Base-by-base conservation (phyloP, 352 stramenopile species). In the Thraustochytrium sp. region DNA sequence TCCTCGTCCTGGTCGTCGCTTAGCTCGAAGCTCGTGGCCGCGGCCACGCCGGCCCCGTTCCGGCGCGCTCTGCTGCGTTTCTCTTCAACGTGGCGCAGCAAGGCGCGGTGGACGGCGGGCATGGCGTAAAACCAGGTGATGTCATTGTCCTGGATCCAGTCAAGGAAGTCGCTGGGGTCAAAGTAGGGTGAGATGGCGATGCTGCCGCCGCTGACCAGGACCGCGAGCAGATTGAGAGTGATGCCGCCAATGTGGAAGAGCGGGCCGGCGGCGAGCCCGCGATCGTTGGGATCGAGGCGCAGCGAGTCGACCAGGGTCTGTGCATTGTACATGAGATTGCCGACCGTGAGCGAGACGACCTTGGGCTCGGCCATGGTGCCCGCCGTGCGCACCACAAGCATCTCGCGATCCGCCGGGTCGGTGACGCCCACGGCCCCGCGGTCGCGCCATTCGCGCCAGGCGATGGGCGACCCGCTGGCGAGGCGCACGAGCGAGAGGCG, bases 171-270 rank as follows among this genome's bases (percentile, higher is more conserved):
- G 2, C 3, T 23, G 26, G 21, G 55, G 18, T 76, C 55, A 23
- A 84, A 59, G 36, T 3, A 16, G 3, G n/a, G 55, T 2, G 13
- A 34, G 76, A 5, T 61, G 5, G 34, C 46, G 2, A 77, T 61
- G 8, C 26, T 21, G 37, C 26, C 34, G 37, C 76, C 76, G 11
- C 26, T 29, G 9, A 51, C 3, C 26, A 84, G 54, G 23, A 61
- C 40, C 36, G 76, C 29, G 2, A 78, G 34, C 13, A 84, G 3
- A 34, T 48, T 51, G 21, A 29, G 4, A 29, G 3, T 46, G 46
- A 84, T 29, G 8, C 76, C 76, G 42, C 36, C 11, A 40, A 84
- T 80, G 56, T 84, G 76, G 65, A 78, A 78, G 31, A 76, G 46
- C 36, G 76, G 76, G 59, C 63, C 61, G 21, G 56, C n/a, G 38